phyloP scores from a whole-genome alignment of 805 yeast species.

The Tetrapisispora nanseiensis region DNA sequence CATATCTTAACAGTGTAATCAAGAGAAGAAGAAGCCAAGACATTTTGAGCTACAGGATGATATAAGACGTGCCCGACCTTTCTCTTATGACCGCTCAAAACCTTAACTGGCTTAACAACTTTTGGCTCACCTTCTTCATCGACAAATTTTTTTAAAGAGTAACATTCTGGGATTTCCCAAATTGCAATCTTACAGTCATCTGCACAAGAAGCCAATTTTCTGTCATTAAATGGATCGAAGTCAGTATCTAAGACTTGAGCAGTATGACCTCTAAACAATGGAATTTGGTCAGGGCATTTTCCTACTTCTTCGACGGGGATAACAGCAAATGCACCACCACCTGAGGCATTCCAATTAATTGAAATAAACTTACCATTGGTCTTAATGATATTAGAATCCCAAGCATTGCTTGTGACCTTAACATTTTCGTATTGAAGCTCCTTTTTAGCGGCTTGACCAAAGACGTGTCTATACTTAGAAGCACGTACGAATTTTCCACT shows the following conservation, averaged over 20 bases:
- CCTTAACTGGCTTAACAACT: conserved; percentile 63
- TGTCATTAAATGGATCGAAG: conserved; percentile 82
- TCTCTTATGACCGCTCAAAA: conserved; percentile 76
- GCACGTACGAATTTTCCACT: conserved; percentile 91
- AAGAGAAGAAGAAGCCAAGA: conserved; percentile 81
- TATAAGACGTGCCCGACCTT: conserved; percentile 88
- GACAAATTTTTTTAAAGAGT: conserved; percentile 51
- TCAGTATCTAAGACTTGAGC: conserved; percentile 94
- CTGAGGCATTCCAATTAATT: conserved; percentile 88
- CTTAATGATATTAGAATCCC: conserved; percentile 88
- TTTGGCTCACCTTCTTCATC: conserved; percentile 47
- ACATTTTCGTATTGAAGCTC: conserved; percentile 40
- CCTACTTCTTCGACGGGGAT: conserved; percentile 82
- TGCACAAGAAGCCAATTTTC: conserved; percentile 66
- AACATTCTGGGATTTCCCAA: conserved; percentile 83
- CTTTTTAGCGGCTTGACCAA: conserved; percentile 69
- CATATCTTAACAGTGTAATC: conserved; percentile 89
- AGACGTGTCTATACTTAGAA: conserved; percentile 93
- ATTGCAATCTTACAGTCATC: conserved; percentile 74
- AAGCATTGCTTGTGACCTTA: conserved; percentile 80
- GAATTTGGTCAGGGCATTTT: conserved; percentile 85
- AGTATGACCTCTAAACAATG: conserved; percentile 90
- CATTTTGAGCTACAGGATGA: conserved; percentile 81
- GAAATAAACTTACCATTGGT: conserved; percentile 80
- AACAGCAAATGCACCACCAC: conserved; percentile 96